Percentiles rank a stretch among this genome's conserved stretches.
phyloP scores from a whole-genome alignment of 805 yeast species.

The Schwanniomyces polymorphus region DNA sequence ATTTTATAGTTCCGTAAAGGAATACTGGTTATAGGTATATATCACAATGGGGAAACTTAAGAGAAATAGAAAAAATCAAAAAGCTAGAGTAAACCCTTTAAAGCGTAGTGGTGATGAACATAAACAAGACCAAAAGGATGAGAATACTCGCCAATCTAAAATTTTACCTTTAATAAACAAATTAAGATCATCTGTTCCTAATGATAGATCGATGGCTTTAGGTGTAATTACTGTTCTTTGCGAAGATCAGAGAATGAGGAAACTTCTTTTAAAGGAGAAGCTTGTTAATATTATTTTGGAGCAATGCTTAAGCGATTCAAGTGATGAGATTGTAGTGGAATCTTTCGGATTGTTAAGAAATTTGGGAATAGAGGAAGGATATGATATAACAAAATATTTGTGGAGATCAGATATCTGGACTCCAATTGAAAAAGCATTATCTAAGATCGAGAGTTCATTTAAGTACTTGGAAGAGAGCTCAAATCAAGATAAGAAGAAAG shows the following conservation, averaged over 20 bases:
- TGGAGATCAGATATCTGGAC: constrained; percentile 83
- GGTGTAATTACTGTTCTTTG: constrained; percentile 69
- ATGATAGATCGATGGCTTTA: constrained; percentile 77
- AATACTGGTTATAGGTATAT: background rate
- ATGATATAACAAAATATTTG: constrained; percentile 69
- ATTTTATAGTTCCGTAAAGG: background rate
- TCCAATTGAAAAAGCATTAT: constrained; percentile 51
- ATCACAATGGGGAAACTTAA: constrained; percentile 70
- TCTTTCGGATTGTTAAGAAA: constrained; percentile 80
- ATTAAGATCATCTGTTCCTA: constrained; percentile 59
- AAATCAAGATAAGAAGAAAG: constrained; percentile 15
- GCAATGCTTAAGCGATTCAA: constrained; percentile 61
- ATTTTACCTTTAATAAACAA: constrained; percentile 69
- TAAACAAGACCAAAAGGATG: constrained; percentile 40
- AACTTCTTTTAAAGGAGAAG: constrained; percentile 66
- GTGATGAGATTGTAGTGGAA: constrained; percentile 77
- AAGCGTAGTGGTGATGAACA: constrained; percentile 13
- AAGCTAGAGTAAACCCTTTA: constrained; percentile 36
- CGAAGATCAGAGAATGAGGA: constrained; percentile 67
- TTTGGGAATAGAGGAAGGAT: constrained; percentile 82
- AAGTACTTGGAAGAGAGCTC: constrained; percentile 32
- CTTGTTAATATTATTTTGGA: constrained; percentile 64
- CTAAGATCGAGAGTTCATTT: constrained; percentile 51
- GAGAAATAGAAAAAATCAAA: constrained; percentile 48
- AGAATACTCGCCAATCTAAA: constrained; percentile 49